Evolutionary conservation across 2,329 filamentous ascomycete genomes (phyloP).

Genomic region (Xylariomycetidae sp.): DNA sequence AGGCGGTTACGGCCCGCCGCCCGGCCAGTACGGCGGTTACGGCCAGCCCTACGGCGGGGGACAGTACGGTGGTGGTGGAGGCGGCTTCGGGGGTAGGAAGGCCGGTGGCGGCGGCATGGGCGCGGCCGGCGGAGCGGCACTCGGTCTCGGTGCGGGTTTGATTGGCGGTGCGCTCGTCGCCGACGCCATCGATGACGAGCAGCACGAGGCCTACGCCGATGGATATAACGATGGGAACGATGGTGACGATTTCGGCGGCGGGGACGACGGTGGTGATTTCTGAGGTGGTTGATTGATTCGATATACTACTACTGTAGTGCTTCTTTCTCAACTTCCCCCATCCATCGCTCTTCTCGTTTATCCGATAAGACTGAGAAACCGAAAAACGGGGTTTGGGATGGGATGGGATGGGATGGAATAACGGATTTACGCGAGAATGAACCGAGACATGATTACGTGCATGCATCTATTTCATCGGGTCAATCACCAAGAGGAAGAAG

Average conservation of each 20-base stretch:
- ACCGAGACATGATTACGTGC: too few relatives aligned
- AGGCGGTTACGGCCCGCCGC: slow-evolving; percentile 27
- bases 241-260: slow-evolving; percentile 30
- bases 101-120: slow-evolving; percentile 58
- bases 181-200: slow-evolving; percentile 58
- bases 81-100: slow-evolving; percentile 11
- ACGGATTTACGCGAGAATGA: too few relatives aligned
- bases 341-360: too few relatives aligned
- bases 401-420: too few relatives aligned
- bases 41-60: slow-evolving; percentile 14
- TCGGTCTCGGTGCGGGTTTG: slow-evolving; percentile 78
- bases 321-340: too few relatives aligned
- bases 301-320: too few relatives aligned
- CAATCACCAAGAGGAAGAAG: too few relatives aligned
- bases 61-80: slow-evolving; percentile 24
- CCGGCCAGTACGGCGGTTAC: slow-evolving; percentile 33
- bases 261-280: slow-evolving; percentile 34
- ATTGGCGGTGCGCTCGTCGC: slow-evolving; percentile 71
- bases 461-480: too few relatives aligned
- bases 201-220: slow-evolving; percentile 54
- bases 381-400: too few relatives aligned
- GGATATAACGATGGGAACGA: slow-evolving; percentile 41
- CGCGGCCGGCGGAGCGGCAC: slow-evolving; percentile 66
- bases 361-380: too few relatives aligned
- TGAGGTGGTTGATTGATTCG: too few relatives aligned